phyloP scores from a whole-genome alignment of 495 filamentous ascomycete genomes.

The Hyphodiscus hymeniophilus region DNA sequence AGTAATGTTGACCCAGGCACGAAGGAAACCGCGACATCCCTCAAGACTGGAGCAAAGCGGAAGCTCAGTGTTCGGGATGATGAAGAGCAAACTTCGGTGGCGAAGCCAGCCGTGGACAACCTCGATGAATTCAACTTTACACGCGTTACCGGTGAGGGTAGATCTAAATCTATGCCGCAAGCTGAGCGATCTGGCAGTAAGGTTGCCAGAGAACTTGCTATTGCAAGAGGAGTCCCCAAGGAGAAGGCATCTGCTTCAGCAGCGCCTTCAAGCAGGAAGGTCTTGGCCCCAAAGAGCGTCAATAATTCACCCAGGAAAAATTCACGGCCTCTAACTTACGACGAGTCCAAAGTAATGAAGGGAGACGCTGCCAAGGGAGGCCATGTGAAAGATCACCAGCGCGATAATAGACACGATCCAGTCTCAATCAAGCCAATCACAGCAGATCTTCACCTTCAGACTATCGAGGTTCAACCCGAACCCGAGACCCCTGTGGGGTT shows the following conservation, averaged over 20 bases:
- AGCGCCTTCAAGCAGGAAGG: slow-evolving; percentile 31
- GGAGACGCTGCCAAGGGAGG: slow-evolving; percentile 15
- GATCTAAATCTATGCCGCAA: slow-evolving; percentile 3
- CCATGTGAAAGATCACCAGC: slow-evolving; percentile 13
- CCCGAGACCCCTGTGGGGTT: slow-evolving; percentile 22
- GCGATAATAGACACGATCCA: slow-evolving; percentile 13
- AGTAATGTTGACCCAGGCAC: neutral
- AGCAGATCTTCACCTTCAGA: neutral
- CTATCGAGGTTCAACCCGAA: slow-evolving; percentile 15
- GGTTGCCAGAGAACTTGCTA: slow-evolving; percentile 15
- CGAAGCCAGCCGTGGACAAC: slow-evolving; percentile 18
- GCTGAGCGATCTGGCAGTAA: slow-evolving; percentile 14
- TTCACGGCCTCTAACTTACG: slow-evolving; percentile 13
- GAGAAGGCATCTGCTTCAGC: slow-evolving; percentile 4
- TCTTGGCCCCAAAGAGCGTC: slow-evolving; percentile 51
- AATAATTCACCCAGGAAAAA: slow-evolving; percentile 39
- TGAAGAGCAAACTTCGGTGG: slow-evolving; percentile 27
- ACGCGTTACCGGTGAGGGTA: slow-evolving; percentile 11
- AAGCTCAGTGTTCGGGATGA: slow-evolving; percentile 52
- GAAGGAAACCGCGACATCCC: slow-evolving; percentile 6
- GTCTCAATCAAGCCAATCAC: slow-evolving; percentile 3
- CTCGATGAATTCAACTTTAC: slow-evolving; percentile 43
- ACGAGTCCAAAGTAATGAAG: slow-evolving; percentile 13
- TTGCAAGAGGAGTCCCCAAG: slow-evolving; percentile 13
- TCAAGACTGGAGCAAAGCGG: slow-evolving; percentile 49